Evolutionary conservation across 495 filamentous ascomycete species (phyloP).

Genomic region (Corynascus novoguineensis): DNA sequence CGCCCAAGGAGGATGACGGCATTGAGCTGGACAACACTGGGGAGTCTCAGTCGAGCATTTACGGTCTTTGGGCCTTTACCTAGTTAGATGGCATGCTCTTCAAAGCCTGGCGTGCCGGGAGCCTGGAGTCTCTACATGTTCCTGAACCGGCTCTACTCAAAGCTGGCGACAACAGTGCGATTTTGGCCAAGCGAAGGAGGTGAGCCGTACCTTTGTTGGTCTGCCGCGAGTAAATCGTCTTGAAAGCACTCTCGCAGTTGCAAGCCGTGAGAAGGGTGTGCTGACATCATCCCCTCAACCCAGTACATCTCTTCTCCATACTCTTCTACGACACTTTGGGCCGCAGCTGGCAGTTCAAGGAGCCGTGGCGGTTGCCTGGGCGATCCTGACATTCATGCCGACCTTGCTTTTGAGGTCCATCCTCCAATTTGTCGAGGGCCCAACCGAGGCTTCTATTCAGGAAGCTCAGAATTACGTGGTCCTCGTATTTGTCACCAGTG

Average conservation of each 20-base stretch:
- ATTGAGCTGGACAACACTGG: slow-evolving; percentile 7
- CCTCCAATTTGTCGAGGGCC: slow-evolving; percentile 13
- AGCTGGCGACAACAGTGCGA: too few relatives aligned
- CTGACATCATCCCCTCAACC: too few relatives aligned
- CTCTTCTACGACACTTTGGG: too few relatives aligned
- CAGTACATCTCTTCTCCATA: too few relatives aligned
- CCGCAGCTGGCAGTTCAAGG: too few relatives aligned
- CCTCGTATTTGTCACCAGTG: slow-evolving; percentile 10
- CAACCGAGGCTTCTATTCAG: slow-evolving; percentile 8
- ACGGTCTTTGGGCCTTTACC: slow-evolving; percentile 9
- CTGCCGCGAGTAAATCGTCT: too few relatives aligned
- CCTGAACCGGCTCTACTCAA: slow-evolving; percentile 6
- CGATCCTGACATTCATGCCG: slow-evolving; percentile 10
- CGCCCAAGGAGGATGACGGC: too few relatives aligned
- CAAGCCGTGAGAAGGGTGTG: too few relatives aligned
- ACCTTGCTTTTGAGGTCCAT: slow-evolving; percentile 10
- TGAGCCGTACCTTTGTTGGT: too few relatives aligned
- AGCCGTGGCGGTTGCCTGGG: slow-evolving; percentile 1
- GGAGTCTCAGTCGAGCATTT: slow-evolving; percentile 12
- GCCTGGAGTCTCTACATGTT: neutral
- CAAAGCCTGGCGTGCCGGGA: slow-evolving; percentile 10
- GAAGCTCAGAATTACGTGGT: slow-evolving; percentile 13
- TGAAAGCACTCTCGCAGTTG: too few relatives aligned
- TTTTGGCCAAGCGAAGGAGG: too few relatives aligned
- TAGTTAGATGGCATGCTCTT: slow-evolving; percentile 12